Evolutionary conservation across 1,284 basidiomycete species (phyloP), one percentile per base, ranked within the genome.

Genomic region (Peniophora sp.): DNA sequence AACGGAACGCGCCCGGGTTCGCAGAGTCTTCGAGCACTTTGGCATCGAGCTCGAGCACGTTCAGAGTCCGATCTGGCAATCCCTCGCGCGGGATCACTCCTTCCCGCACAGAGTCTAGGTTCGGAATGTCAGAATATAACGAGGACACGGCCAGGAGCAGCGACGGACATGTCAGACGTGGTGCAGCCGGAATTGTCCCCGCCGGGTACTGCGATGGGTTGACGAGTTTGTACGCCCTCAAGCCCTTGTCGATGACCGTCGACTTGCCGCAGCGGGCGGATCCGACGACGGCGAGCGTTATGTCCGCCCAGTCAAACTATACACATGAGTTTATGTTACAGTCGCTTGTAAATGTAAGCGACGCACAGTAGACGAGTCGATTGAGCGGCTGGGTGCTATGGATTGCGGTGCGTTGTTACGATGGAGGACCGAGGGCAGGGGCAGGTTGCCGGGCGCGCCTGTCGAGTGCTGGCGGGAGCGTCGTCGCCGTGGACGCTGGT

Each of bases 191-290:
- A 64, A 63, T 51, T 66, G 65, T 36, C 68, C 60, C 58, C 62
- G 65, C 56, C 64, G 49, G 56, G 64, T 49, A 32, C 27, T 32
- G 27, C 48, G 61, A 61, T 19, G 77, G 67, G 36, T 79, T 75
- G 8, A 73, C 71, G 6, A 84, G 67, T n/a, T 72, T 69, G 57
- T 76, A 78, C 12, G 72, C 71, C 55, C 77, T 79, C 48, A 86
- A 69, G 25, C 87, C 86, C 63, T 82, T 85, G 45, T 72, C 72
- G 52, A 90, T 82, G 47, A 83, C 74, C 2, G 76, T 74, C 1
- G 83, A 83, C 65, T 89, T 90, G 52, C 87, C 88, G 58, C 84
- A 87, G 24, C 79, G 77, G 49, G 73, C 63, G 8, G 76, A 72
- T n/a, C 87, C 87, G 32, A 88, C 72, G 25, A 90, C 79, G 36